Evolutionary conservation across 2,329 filamentous ascomycete species (phyloP).

Genomic region (Aspergillus niger): DNA sequence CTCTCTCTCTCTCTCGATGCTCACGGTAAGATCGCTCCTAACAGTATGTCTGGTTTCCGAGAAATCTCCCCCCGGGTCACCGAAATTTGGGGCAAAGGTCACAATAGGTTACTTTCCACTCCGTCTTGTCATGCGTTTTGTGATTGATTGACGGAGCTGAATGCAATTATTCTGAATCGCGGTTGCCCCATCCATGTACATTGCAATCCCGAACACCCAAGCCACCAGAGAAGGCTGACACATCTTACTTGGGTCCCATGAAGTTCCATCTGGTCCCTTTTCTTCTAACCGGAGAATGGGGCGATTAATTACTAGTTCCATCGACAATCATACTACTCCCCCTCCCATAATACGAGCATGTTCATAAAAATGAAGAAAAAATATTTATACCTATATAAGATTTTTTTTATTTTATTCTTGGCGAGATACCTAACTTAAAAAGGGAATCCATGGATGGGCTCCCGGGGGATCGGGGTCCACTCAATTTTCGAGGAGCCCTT

Average conservation of each 20-base stretch:
- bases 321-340: background rate
- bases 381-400: too few relatives aligned
- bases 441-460: slow-evolving; percentile 12
- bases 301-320: slow-evolving; percentile 11
- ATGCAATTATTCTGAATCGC: background rate
- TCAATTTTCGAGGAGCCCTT: slow-evolving; percentile 6
- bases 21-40: background rate
- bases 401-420: too few relatives aligned
- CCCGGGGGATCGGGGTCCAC: slow-evolving; percentile 12
- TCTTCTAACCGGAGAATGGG: slow-evolving; percentile 18
- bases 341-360: too few relatives aligned
- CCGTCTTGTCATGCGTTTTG: background rate
- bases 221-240: background rate
- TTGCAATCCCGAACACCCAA: background rate
- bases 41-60: background rate
- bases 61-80: background rate
- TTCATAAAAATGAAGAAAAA: too few relatives aligned
- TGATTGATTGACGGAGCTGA: background rate
- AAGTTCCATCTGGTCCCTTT: slow-evolving; percentile 3
- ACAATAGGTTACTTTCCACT: background rate
- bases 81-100: background rate
- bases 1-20: background rate
- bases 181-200: background rate
- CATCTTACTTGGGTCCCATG: slow-evolving; percentile 4
- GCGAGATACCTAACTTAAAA: background rate